Evolutionary conservation across 225 moss, liverwort and hornwort species (phyloP).

Genomic region (Sphagnum contortum): DNA sequence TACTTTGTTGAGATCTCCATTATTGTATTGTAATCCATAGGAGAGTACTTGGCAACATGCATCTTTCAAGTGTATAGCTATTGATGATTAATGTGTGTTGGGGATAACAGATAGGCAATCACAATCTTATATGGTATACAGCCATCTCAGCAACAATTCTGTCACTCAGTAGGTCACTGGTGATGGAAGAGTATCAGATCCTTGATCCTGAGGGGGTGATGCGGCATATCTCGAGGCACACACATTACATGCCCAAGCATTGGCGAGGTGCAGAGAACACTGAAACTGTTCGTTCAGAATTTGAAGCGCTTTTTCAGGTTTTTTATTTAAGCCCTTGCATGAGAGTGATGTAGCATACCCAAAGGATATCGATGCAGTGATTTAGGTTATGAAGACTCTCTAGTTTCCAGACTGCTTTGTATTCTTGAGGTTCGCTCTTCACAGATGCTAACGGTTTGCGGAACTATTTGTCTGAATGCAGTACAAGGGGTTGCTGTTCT

Average conservation of each 20-base stretch:
- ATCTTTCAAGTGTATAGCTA: neutral
- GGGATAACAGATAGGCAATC: slow-evolving; percentile 55
- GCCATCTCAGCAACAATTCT: slow-evolving; percentile 72
- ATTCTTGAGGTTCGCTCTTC: too few relatives aligned
- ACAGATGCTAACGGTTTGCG: neutral
- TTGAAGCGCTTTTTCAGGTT: slow-evolving; percentile 88
- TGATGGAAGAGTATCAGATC: slow-evolving; percentile 73
- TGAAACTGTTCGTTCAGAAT: slow-evolving; percentile 75
- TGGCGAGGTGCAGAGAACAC: slow-evolving; percentile 92
- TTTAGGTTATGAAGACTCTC: too few relatives aligned
- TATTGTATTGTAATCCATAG: too few relatives aligned
- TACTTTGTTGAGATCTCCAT: too few relatives aligned
- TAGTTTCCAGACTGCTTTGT: too few relatives aligned
- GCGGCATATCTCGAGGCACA: slow-evolving; percentile 69
- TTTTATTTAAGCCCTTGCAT: too few relatives aligned
- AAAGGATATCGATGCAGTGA: too few relatives aligned
- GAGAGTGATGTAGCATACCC: too few relatives aligned
- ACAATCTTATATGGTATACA: slow-evolving; percentile 87
- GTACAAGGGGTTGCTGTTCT: slow-evolving; percentile 83
- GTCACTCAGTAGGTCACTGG: slow-evolving; percentile 70
- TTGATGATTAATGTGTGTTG: slow-evolving; percentile 7
- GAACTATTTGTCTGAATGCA: slow-evolving; percentile 19
- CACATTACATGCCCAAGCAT: slow-evolving; percentile 96
- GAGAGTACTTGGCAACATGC: too few relatives aligned
- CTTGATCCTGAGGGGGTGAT: slow-evolving; percentile 81